phyloP scores from a whole-genome alignment of 2,329 filamentous ascomycete species.

The Trichophyton mentagrophytes region DNA sequence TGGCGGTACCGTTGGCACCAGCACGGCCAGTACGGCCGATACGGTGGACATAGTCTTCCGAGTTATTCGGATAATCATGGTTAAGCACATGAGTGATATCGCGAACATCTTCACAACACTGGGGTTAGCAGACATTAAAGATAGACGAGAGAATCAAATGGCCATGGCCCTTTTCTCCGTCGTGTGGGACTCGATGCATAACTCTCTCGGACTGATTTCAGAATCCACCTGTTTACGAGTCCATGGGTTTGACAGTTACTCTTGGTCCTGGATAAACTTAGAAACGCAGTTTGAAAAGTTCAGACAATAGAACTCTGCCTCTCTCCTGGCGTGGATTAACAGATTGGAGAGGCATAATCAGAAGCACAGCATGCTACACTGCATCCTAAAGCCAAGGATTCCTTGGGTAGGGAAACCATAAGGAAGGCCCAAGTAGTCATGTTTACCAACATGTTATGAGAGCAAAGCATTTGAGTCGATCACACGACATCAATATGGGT shows the following conservation, averaged over 20 bases:
- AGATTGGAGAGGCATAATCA: slow-evolving; percentile 63
- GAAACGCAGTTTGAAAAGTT: slow-evolving; percentile 63
- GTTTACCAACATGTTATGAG: slow-evolving; percentile 77
- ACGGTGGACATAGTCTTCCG: slow-evolving; percentile 57
- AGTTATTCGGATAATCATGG: slow-evolving; percentile 98
- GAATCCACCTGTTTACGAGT: slow-evolving; percentile 35
- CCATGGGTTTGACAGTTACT: slow-evolving; percentile 43
- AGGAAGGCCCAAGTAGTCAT: slow-evolving; percentile 67
- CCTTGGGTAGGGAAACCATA: slow-evolving; percentile 63
- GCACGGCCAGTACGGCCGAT: slow-evolving; percentile 57
- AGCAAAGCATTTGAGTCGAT: slow-evolving; percentile 69
- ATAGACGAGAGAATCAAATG: slow-evolving; percentile 35
- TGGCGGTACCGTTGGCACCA: slow-evolving; percentile 87
- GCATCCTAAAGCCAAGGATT: slow-evolving; percentile 77
- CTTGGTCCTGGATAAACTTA: slow-evolving; percentile 55
- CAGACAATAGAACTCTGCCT: slow-evolving; percentile 67
- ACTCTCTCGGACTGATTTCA: slow-evolving; percentile 41
- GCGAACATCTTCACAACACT: slow-evolving; percentile 82
- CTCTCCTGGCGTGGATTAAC: slow-evolving; percentile 49
- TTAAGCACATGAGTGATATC: slow-evolving; percentile 99
- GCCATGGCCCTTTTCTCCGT: slow-evolving; percentile 42
- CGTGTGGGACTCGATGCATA: slow-evolving; percentile 49
- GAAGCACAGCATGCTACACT: slow-evolving; percentile 59
- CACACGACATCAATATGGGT: slow-evolving; percentile 45
- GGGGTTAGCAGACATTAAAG: slow-evolving; percentile 59